Conservation (phyloP, 192 early-diverging fungal species). For the Podochytrium sp. region DNA sequence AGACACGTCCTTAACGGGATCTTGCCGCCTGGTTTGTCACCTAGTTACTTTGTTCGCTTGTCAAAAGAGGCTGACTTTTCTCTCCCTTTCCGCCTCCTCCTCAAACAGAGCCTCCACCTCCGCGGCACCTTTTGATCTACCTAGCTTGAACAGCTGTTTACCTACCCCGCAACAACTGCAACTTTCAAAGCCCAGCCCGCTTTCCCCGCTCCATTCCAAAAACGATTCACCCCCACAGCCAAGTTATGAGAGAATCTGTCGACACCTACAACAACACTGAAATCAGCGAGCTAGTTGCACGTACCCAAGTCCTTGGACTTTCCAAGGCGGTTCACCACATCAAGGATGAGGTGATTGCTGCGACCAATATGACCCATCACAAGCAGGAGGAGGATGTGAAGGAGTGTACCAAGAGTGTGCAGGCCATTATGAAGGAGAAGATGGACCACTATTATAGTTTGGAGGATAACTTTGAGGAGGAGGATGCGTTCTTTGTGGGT, state of each 20-base stretch:
- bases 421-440: constrained; percentile 33
- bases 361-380: background rate
- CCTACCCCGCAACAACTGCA: background rate
- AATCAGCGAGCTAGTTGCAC: constrained; percentile 5
- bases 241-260: constrained; percentile 28
- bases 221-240: background rate
- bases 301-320: background rate
- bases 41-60: background rate
- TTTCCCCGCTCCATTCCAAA: background rate
- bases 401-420: constrained; percentile 32
- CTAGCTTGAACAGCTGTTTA: background rate
- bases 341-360: background rate
- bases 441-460: constrained; percentile 30
- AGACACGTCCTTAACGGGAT: constrained; percentile 19
- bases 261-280: background rate
- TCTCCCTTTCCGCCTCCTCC: background rate
- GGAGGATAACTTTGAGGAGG: constrained; percentile 30
- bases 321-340: background rate
- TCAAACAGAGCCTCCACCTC: constrained; percentile 33
- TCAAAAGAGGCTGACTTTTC: background rate
- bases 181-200: background rate
- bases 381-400: background rate
- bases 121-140: constrained; percentile 22
- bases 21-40: constrained; percentile 28
- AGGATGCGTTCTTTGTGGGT: constrained; percentile 93